These are phyloP conservation scores for Begonia peltatifolia DNA, from an alignment of 306 rosid species.

Conservation along the genomic window DNA sequence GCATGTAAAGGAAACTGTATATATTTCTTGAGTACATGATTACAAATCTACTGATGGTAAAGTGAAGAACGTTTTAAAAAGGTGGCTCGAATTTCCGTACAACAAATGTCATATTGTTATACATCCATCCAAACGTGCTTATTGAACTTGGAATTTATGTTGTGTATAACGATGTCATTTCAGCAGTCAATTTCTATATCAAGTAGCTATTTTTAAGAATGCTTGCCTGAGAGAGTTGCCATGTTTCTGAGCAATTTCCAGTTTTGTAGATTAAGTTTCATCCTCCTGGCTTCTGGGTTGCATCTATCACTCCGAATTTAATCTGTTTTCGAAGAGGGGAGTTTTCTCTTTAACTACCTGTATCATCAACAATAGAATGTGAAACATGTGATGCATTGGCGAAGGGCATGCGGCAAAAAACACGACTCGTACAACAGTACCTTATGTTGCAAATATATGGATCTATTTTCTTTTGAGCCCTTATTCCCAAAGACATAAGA, in stretches of 20 bases:
- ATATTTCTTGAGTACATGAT: slow-evolving; percentile 15
- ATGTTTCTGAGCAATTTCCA: too few relatives aligned
- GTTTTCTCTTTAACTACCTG: slow-evolving; percentile 33
- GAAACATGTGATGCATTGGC: not conserved
- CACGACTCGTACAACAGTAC: not conserved
- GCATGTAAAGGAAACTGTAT: not conserved
- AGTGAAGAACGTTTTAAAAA: not conserved
- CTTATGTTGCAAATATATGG: slow-evolving; percentile 26
- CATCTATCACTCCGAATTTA: slow-evolving; percentile 23
- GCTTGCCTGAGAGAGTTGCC: too few relatives aligned
- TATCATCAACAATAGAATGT: slow-evolving; percentile 14
- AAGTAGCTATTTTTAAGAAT: too few relatives aligned
- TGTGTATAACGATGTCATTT: slow-evolving; percentile 13
- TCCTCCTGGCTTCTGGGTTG: slow-evolving; percentile 10
- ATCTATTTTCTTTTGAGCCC: slow-evolving; percentile 92
- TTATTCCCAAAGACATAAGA: slow-evolving; percentile 31
- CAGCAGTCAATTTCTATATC: too few relatives aligned
- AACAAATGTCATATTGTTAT: slow-evolving; percentile 3
- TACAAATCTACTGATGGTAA: slow-evolving; percentile 12
- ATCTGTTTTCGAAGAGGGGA: slow-evolving; percentile 35
- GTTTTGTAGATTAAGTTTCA: too few relatives aligned
- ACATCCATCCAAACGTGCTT: slow-evolving; percentile 11
- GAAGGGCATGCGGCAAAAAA: not conserved
- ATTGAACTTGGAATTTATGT: slow-evolving; percentile 23
- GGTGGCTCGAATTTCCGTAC: slow-evolving; percentile 22